A percentile compares a stretch with the other conserved stretches of the same genome.
These are phyloP conservation scores for Cucumis hystrix DNA, from an alignment of 306 rosid species.

Conservation along the genomic window DNA sequence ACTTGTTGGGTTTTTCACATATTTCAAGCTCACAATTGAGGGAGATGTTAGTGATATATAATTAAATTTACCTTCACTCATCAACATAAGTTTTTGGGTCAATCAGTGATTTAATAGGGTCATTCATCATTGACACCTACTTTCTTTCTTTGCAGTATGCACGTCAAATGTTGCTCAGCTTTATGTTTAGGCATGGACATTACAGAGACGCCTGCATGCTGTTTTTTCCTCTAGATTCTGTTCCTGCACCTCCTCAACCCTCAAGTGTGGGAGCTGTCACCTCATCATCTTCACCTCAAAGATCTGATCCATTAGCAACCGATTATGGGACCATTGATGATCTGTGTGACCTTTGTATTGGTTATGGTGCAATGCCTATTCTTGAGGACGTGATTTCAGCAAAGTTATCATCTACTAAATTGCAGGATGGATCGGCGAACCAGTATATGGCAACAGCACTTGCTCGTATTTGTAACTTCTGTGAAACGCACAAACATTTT, in stretches of 20 bases:
- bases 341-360: constrained; percentile 68
- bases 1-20: no score
- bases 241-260: constrained; percentile 64
- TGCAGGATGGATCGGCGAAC: constrained; percentile 37
- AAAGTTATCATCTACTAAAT: constrained; percentile 48
- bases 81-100: no score
- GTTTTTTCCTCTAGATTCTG: constrained; percentile 68
- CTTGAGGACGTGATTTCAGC: constrained; percentile 83
- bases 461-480: constrained; percentile 69
- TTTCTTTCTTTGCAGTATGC: constrained; percentile 60
- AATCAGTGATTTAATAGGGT: no score
- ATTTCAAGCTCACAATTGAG: no score
- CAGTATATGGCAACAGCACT: constrained; percentile 61
- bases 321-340: constrained; percentile 93
- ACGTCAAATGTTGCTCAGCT: constrained; percentile 79
- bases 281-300: constrained; percentile 78
- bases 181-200: constrained; percentile 88
- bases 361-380: constrained; percentile 72
- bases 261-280: constrained; percentile 45
- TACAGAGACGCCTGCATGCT: constrained; percentile 74
- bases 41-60: no score
- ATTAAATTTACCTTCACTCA: no score
- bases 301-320: constrained; percentile 67
- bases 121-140: not conserved
- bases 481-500: constrained; percentile 86